Percentiles rank a stretch among this genome's conserved stretches.
phyloP scores from a whole-genome alignment of 345 rosid species.

The Viola odorata region DNA sequence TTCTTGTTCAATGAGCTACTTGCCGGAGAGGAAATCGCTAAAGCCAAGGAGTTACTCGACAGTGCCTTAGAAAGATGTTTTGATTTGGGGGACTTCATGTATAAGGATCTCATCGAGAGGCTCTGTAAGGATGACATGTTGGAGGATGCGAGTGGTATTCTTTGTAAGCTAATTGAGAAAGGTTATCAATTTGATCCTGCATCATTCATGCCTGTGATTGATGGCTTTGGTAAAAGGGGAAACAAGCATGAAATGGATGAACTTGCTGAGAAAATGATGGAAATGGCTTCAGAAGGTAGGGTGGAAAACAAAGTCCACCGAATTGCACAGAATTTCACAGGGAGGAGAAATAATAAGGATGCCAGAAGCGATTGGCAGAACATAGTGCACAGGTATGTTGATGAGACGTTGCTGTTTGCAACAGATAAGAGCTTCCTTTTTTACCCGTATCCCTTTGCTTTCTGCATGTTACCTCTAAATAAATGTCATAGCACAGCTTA shows the following conservation, averaged over 20 bases:
- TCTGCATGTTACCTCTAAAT: slow-evolving; percentile 5
- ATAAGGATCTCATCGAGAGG: slow-evolving; percentile 59
- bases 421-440: background rate
- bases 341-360: slow-evolving; percentile 30
- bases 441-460: background rate
- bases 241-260: slow-evolving; percentile 63
- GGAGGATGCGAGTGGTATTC: slow-evolving; percentile 57
- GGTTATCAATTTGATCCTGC: slow-evolving; percentile 81
- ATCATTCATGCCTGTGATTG: slow-evolving; percentile 83
- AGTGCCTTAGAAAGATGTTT: slow-evolving; percentile 60
- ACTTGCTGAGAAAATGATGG: slow-evolving; percentile 85
- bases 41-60: slow-evolving; percentile 67
- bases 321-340: slow-evolving; percentile 23
- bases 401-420: background rate
- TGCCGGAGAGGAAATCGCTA: slow-evolving; percentile 48
- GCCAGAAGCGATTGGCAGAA: slow-evolving; percentile 55
- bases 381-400: slow-evolving; percentile 61
- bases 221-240: slow-evolving; percentile 61
- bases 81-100: slow-evolving; percentile 55
- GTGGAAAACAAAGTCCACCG: slow-evolving; percentile 34
- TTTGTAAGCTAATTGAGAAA: slow-evolving; percentile 56
- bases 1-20: slow-evolving; percentile 78
- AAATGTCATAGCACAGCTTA: too few relatives aligned
- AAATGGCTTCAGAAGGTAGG: slow-evolving; percentile 54
- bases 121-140: slow-evolving; percentile 61